These are phyloP conservation scores for Vaccinium myrtillus DNA, from an alignment of 148 eudicot genomes.

Conservation along the genomic window DNA sequence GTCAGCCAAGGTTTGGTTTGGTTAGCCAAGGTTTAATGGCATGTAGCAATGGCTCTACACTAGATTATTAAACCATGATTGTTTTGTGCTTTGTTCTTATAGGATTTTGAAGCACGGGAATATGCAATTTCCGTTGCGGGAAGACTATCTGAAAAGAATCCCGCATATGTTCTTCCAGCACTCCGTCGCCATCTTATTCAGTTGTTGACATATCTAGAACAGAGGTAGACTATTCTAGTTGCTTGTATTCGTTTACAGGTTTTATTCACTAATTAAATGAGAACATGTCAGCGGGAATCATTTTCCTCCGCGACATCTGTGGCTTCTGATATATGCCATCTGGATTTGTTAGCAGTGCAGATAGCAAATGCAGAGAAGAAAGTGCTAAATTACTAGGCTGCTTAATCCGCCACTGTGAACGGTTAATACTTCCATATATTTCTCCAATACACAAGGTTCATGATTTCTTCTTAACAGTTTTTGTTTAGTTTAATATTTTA, in stretches of 20 bases:
- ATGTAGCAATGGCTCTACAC: not conserved
- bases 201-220: conserved; percentile 76
- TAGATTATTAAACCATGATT: not conserved
- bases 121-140: conserved; percentile 88
- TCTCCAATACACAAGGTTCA: conserved; percentile 93
- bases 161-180: conserved; percentile 99
- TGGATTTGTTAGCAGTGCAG: conserved; percentile 56
- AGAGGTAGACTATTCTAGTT: conserved; percentile 51
- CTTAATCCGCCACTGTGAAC: conserved; percentile 90
- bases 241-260: not conserved
- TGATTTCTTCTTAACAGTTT: not conserved
- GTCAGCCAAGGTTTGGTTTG: not conserved
- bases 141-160: conserved; percentile 93
- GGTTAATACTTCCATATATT: conserved; percentile 89
- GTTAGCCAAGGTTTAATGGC: not conserved
- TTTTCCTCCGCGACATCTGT: not conserved
- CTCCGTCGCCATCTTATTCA: conserved; percentile 97
- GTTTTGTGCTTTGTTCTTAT: conserved; percentile 12
- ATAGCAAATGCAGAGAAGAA: conserved; percentile 95
- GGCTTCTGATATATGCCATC: not conserved
- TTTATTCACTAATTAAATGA: not conserved
- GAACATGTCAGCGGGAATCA: not conserved
- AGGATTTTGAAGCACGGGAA: conserved; percentile 93
- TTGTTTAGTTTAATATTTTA: not conserved
- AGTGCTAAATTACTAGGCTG: conserved; percentile 95